Conservation (phyloP, 805 yeast genomes). For the Metschnikowia bowlesiae region DNA sequence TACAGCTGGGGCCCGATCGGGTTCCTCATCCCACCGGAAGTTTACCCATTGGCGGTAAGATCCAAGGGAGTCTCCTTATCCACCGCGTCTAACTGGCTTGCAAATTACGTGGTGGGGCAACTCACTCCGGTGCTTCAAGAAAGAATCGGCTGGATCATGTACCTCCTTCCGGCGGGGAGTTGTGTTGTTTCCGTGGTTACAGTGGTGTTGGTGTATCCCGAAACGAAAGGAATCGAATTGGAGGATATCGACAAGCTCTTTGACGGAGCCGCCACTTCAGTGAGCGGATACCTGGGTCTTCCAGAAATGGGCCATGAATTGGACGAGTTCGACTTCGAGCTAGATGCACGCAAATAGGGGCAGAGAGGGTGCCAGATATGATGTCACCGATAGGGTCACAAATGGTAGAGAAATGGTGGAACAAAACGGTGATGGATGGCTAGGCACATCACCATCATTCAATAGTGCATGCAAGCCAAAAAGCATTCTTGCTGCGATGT, state of each 20-base stretch:
- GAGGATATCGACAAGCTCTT: constrained; percentile 40
- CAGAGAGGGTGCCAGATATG: too few relatives aligned
- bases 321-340: constrained; percentile 23
- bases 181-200: constrained; percentile 33
- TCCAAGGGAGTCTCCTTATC: constrained; percentile 43
- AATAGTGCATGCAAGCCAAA: not conserved
- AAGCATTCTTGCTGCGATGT: not conserved
- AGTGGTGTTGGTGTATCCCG: constrained; percentile 37
- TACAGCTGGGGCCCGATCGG: constrained; percentile 47
- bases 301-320: constrained; percentile 18
- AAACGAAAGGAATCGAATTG: constrained; percentile 42
- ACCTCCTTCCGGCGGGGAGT: constrained; percentile 36
- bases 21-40: constrained; percentile 42
- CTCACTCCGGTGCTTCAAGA: constrained; percentile 41
- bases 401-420: too few relatives aligned
- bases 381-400: not conserved
- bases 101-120: constrained; percentile 43
- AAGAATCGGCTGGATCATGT: constrained; percentile 38
- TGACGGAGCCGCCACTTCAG: constrained; percentile 21
- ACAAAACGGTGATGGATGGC: too few relatives aligned
- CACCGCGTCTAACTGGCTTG: constrained; percentile 44
- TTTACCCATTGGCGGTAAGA: constrained; percentile 39
- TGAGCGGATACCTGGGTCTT: constrained; percentile 11
- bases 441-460: too few relatives aligned
- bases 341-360: not conserved